Conservation (phyloP, 257 asterid species). For the Nicotiana sylvestris region DNA sequence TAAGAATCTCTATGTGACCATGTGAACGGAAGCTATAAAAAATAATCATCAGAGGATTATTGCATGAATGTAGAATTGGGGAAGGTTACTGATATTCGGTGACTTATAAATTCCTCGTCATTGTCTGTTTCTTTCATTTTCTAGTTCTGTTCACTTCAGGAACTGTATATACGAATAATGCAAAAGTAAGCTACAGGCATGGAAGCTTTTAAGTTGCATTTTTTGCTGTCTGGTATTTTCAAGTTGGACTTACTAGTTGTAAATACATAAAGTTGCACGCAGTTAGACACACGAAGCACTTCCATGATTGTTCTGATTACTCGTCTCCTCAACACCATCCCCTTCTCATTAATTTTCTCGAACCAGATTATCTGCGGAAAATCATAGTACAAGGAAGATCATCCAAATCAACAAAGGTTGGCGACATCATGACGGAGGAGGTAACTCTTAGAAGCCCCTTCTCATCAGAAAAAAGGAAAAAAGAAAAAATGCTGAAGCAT, state of each 20-base stretch:
- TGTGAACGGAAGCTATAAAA: background rate
- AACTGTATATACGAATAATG: background rate
- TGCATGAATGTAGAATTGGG: background rate
- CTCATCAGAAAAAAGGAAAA: background rate
- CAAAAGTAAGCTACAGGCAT: background rate
- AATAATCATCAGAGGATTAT: background rate
- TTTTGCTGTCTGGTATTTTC: background rate
- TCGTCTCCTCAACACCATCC: background rate
- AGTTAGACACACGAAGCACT: background rate
- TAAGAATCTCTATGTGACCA: background rate
- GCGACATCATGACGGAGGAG: constrained; percentile 99
- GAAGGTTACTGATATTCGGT: background rate
- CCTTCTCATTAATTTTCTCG: constrained; percentile 9
- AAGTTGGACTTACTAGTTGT: background rate
- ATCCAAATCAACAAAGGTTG: constrained; percentile 91
- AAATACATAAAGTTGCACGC: background rate
- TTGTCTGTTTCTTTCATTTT: background rate
- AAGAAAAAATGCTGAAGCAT: background rate
- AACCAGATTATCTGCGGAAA: constrained; percentile 87
- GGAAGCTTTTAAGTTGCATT: background rate
- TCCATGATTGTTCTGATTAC: background rate
- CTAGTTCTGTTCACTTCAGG: background rate
- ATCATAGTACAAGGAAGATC: constrained; percentile 95
- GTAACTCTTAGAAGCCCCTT: constrained; percentile 26
- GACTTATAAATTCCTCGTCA: background rate